Base-by-base conservation (phyloP, 345 rosid species). In the Hibiscus syriacus region DNA sequence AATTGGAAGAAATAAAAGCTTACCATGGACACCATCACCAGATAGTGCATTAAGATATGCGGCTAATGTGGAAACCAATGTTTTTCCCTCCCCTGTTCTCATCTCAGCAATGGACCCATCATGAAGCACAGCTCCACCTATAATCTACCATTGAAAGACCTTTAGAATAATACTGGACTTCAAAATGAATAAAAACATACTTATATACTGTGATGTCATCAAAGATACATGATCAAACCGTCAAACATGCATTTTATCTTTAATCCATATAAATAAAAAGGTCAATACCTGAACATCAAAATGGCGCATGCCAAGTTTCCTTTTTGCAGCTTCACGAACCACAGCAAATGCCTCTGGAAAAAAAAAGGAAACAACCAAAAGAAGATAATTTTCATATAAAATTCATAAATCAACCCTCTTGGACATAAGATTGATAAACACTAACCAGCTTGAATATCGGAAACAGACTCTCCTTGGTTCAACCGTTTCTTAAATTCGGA, bases 271-370 rank as follows among this genome's bases (percentile, higher is more conserved):
- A 25, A 9, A 45, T 1, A 41, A 34, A 61, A 52, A 63, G 72
- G 90, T 97, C 90, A 55, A 65, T 73, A 90, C 98, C 98, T 90
- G 98, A 79, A 92, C 98, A 54, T 92, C 97, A 84, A 92, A 92
- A 82, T 92, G 98, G 73, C 98, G 97, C 98, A 92, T 92, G 46
- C 96, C 97, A 81, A 92, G 96, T 70, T 88, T 92, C 85, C 98
- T 87, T 72, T 72, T 88, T 53, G 97, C 97, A 74, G 98, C 97
- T 82, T 90, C 97, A 48, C 98, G 98, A 72, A 90, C 98, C 72
- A 90, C 96, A 3, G 96, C 88, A 84, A 88, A 90, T 6, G 90
- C 97, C 82, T 90, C 98, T 90, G 78, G 2, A 67, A 75, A 43
- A 50, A 5, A n/a, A n/a, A n/a, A n/a, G n/a, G n/a, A n/a, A 16